Evolutionary conservation across 2,329 filamentous ascomycete species (phyloP).

Genomic region (Claviceps sorghi): DNA sequence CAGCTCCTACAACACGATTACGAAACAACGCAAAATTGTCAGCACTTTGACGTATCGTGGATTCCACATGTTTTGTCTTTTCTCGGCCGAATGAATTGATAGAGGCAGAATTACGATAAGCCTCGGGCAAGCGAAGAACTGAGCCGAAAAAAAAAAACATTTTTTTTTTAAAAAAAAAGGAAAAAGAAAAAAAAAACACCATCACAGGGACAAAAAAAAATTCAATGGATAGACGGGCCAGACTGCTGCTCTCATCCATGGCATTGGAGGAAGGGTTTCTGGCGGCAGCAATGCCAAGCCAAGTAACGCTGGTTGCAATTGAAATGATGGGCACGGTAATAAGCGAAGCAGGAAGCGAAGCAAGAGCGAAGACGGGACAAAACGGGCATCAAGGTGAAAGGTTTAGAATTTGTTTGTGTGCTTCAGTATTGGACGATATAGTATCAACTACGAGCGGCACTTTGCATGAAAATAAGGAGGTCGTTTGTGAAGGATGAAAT

Average conservation of each 20-base stretch:
- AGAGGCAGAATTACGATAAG: conserved; percentile 4
- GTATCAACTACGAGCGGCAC: conserved; percentile 1
- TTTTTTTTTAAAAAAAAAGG: too few relatives aligned
- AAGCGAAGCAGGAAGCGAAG: neutral
- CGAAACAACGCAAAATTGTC: neutral
- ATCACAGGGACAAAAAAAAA: neutral
- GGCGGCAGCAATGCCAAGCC: neutral
- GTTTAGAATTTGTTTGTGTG: conserved; percentile 4
- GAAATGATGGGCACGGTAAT: neutral
- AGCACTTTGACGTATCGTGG: neutral
- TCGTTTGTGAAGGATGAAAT: neutral
- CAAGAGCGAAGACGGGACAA: neutral
- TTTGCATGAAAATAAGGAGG: neutral
- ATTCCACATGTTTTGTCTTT: conserved; percentile 1
- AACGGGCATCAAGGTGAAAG: neutral
- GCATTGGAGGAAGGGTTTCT: neutral
- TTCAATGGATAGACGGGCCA: conserved; percentile 12
- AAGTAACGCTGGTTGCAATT: neutral
- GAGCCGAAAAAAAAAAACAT: conserved; percentile 8
- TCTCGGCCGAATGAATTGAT: conserved; percentile 11
- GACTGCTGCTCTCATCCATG: conserved; percentile 3
- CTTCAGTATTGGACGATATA: conserved; percentile 1
- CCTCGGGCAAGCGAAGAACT: conserved; percentile 6
- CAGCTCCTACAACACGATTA: neutral
- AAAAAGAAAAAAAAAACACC: neutral